phyloP scores from a whole-genome alignment of 1,284 basidiomycete genomes.

The Cutaneotrichosporon mucoides region DNA sequence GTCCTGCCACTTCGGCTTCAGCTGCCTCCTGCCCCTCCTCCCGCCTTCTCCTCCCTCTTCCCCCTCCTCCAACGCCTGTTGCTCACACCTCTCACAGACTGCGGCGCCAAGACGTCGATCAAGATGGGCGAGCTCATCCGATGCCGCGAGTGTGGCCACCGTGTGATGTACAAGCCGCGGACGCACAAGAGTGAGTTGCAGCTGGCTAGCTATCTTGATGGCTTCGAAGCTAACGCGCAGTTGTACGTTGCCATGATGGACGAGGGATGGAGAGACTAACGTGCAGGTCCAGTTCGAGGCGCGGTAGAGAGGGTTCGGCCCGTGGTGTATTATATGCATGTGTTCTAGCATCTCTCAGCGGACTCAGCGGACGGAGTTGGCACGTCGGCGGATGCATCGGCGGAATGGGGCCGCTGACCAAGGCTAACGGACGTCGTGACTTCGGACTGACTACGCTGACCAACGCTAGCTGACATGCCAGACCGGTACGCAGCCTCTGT shows the following conservation, averaged over 20 bases:
- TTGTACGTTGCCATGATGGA: neutral
- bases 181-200: constrained; percentile 80
- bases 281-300: constrained; percentile 18
- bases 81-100: constrained; percentile 58
- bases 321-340: constrained; percentile 12
- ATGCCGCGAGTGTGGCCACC: constrained; percentile 94
- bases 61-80: too few species aligned
- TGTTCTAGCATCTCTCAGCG: neutral
- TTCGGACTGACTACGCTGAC: too few species aligned
- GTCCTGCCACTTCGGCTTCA: too few species aligned
- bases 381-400: too few species aligned
- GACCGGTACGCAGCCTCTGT: too few species aligned
- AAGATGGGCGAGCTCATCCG: constrained; percentile 91
- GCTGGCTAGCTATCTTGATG: neutral
- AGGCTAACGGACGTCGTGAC: too few species aligned
- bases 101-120: constrained; percentile 89
- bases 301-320: neutral
- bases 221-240: constrained; percentile 2
- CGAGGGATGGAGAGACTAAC: constrained; percentile 1
- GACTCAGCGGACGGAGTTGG: too few species aligned
- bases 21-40: too few species aligned
- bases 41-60: too few species aligned
- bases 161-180: constrained; percentile 99
- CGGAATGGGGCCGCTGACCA: too few species aligned
- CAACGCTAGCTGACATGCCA: too few species aligned